Percentiles rank a stretch among this genome's conserved stretches.
phyloP scores from a whole-genome alignment of 140 eudicot species.

The Senecio squalidus region DNA sequence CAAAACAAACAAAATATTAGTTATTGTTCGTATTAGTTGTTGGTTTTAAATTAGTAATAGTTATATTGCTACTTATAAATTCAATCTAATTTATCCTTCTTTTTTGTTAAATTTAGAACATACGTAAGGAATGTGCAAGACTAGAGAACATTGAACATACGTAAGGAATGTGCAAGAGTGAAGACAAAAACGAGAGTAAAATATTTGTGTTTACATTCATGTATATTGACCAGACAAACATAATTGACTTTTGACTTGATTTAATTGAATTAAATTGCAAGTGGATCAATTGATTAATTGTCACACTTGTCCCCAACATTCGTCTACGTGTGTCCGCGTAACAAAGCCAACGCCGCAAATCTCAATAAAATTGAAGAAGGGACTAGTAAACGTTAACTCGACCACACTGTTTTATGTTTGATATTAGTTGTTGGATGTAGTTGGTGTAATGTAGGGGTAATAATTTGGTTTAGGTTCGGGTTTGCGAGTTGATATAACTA shows the following conservation, averaged over 20 bases:
- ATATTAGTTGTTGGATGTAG: not conserved
- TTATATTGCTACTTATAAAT: too few species aligned
- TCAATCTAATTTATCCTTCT: too few species aligned
- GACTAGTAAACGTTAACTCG: not conserved
- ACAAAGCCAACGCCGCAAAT: constrained; percentile 23
- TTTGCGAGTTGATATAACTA: too few species aligned
- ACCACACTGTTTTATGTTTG: constrained; percentile 1
- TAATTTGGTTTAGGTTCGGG: too few species aligned
- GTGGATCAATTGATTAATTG: not conserved
- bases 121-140: too few species aligned
- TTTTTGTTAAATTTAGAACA: too few species aligned
- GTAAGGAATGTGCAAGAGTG: too few species aligned
- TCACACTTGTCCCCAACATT: not conserved
- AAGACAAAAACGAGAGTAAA: not conserved
- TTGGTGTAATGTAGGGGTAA: not conserved
- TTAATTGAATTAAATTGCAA: not conserved
- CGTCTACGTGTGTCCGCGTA: constrained; percentile 17
- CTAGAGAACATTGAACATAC: too few species aligned
- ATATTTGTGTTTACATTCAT: constrained; percentile 10
- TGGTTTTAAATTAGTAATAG: too few species aligned
- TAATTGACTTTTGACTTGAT: constrained; percentile 18
- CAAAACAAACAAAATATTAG: too few species aligned
- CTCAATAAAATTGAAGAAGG: constrained; percentile 17
- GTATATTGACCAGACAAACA: constrained; percentile 26
- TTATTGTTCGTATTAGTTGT: too few species aligned